Evolutionary conservation across 345 rosid genomes (phyloP).

Genomic region (Zanthoxylum bungeanum): DNA sequence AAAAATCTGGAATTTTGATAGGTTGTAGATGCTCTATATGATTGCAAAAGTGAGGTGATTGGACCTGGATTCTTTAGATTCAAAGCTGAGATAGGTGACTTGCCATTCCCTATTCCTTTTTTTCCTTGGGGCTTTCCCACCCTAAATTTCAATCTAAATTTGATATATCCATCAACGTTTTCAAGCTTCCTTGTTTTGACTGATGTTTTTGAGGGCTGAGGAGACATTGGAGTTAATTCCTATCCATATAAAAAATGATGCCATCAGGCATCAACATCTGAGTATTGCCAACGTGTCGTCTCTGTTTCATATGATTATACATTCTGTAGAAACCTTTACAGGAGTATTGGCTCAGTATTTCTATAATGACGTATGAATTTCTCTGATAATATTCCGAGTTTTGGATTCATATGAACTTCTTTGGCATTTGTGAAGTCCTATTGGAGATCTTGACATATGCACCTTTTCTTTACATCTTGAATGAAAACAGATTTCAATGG

Average conservation of each 20-base stretch:
- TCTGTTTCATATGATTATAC: background rate
- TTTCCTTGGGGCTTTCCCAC: background rate
- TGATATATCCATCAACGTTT: background rate
- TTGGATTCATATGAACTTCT: background rate
- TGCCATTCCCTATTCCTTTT: background rate
- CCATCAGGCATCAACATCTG: background rate
- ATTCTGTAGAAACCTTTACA: background rate
- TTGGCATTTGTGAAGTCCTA: background rate
- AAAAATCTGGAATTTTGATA: slow-evolving; percentile 24
- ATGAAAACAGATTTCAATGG: slow-evolving; percentile 86
- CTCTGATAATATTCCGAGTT: background rate
- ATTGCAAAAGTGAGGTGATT: slow-evolving; percentile 99
- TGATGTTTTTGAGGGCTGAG: background rate
- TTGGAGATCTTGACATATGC: too few relatives aligned
- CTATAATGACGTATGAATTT: background rate
- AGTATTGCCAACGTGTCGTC: background rate
- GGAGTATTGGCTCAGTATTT: background rate
- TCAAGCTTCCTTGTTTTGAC: background rate
- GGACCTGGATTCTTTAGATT: slow-evolving; percentile 98
- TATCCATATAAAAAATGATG: background rate
- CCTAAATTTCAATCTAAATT: background rate
- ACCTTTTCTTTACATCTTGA: too few relatives aligned
- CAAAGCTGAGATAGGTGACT: slow-evolving; percentile 94
- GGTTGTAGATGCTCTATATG: slow-evolving; percentile 94
- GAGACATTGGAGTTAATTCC: background rate